A percentile compares a stretch with the other conserved stretches of the same genome.
Evolutionary conservation across 768 basidiomycete genomes (phyloP).

Genomic region (Agaricus sinodeliciosus): DNA sequence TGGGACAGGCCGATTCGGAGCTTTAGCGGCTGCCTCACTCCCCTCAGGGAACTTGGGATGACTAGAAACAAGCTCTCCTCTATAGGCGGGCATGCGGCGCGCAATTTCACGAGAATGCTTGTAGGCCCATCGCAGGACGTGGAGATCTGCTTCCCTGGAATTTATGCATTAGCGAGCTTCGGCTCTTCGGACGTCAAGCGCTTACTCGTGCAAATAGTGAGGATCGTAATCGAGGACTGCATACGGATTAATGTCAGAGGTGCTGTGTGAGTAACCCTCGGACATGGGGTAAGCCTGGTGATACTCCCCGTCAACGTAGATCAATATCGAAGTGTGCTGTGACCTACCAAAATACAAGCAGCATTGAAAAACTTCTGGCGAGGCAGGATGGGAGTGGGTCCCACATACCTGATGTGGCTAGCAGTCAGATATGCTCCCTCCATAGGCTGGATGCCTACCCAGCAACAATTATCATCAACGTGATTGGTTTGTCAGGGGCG

Average conservation of each 20-base stretch:
- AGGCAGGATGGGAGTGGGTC: conserved; percentile 13
- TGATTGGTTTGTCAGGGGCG: conserved; percentile 50
- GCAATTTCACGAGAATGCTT: conserved; percentile 48
- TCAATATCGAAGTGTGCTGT: neutral
- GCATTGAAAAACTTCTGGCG: conserved; percentile 18
- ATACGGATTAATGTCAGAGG: conserved; percentile 31
- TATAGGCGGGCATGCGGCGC: conserved; percentile 43
- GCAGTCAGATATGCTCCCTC: neutral
- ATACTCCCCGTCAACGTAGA: neutral
- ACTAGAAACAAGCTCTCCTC: conserved; percentile 27
- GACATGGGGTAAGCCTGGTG: conserved; percentile 32
- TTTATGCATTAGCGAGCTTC: neutral
- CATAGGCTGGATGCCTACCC: conserved; percentile 24
- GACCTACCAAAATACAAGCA: conserved; percentile 14
- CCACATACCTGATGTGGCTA: conserved; percentile 14
- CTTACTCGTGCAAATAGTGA: conserved; percentile 38
- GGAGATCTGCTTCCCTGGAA: conserved; percentile 35
- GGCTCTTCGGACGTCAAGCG: neutral
- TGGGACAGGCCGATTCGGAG: conserved; percentile 22
- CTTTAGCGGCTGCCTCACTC: conserved; percentile 22
- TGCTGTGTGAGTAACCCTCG: conserved; percentile 41
- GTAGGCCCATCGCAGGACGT: conserved; percentile 42
- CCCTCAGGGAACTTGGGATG: conserved; percentile 33
- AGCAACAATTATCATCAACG: conserved; percentile 33
- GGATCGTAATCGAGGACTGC: conserved; percentile 39